Base-by-base conservation (phyloP, 352 stramenopile genomes). In the Globisporangium apiculatum region DNA sequence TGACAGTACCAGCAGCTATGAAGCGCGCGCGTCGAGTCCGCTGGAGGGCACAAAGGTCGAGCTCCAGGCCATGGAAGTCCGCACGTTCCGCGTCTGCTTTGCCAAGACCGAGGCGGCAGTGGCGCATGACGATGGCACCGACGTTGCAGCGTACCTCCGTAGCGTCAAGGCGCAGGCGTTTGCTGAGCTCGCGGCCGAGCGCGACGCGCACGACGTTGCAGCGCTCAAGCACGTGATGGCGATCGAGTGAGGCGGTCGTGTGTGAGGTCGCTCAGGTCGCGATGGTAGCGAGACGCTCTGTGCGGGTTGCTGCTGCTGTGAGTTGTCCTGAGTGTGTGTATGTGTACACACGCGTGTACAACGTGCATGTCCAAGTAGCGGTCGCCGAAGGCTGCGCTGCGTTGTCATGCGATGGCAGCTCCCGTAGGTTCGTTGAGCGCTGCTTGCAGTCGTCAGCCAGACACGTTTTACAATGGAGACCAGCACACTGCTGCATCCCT, bases 51-150 rank as follows among this genome's bases (percentile, higher is more conserved):
- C 72, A 46, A 72, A 65, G 47, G 72, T 96, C 50, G 73, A 75
- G 51, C 63, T 98, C 8, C 71, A 91, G 49, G 72, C 94, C 17
- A 96, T 98, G 69, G 92, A 98, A 56, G 95, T 99, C 51, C 83
- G 89, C 57, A 96, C 91, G 0, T 99, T 98, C 72, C 76, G 83
- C 51, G 58, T 94, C 48, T 82, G 71, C 57, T 89, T 91, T 54
- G 53, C 40, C 8, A 37, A 52, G 45, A 12, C 11, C 8, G 59
- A 51, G 35, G 18, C 18, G 18, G 18, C 2, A 24, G 18, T 24
- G 18, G 18, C 18, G 18, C 18, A 24, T 24, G 54, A 48, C 1
- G 14, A 18, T 12, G 36, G 1, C 12, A 24, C 15, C 10, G 43
- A 6, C 12, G 11, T n/a, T 42, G 49, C 31, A 7, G 46, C 35